Conservation (phyloP, 345 rosid species). For the Gossypium turneri region DNA sequence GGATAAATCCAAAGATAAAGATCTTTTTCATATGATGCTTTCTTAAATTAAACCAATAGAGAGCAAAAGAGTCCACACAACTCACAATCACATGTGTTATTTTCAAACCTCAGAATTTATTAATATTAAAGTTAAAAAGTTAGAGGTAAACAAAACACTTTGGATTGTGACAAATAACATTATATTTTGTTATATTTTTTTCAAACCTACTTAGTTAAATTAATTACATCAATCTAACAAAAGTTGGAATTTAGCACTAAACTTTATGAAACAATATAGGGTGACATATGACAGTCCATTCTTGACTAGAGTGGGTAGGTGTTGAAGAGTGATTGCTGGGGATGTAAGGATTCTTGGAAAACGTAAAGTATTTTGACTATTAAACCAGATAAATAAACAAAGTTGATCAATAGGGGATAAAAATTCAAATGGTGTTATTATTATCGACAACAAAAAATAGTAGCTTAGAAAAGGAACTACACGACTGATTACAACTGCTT, state of each 20-base stretch:
- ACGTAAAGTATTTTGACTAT: background rate
- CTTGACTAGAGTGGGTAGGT: background rate
- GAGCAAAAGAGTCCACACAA: background rate
- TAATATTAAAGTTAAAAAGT: background rate
- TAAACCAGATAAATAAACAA: too few relatives aligned
- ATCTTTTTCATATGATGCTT: slow-evolving; percentile 13
- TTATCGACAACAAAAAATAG: background rate
- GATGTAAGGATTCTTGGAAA: background rate
- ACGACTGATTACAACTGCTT: too few relatives aligned
- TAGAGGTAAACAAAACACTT: too few relatives aligned
- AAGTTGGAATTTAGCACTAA: background rate
- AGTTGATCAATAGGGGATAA: too few relatives aligned
- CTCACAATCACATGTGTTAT: background rate
- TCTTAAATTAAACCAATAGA: slow-evolving; percentile 11
- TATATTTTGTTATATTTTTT: too few relatives aligned
- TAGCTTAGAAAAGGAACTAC: background rate
- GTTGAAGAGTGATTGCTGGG: background rate
- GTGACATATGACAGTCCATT: background rate
- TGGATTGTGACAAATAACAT: too few relatives aligned
- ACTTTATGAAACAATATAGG: background rate
- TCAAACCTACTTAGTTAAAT: too few relatives aligned
- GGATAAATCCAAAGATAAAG: slow-evolving; percentile 18
- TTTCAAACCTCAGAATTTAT: background rate
- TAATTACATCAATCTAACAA: background rate
- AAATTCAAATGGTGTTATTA: background rate